Percentiles rank a stretch among this genome's conserved stretches.
phyloP scores from a whole-genome alignment of 371 early-diverging fungal genomes.

The Apophysomyces ossiformis region DNA sequence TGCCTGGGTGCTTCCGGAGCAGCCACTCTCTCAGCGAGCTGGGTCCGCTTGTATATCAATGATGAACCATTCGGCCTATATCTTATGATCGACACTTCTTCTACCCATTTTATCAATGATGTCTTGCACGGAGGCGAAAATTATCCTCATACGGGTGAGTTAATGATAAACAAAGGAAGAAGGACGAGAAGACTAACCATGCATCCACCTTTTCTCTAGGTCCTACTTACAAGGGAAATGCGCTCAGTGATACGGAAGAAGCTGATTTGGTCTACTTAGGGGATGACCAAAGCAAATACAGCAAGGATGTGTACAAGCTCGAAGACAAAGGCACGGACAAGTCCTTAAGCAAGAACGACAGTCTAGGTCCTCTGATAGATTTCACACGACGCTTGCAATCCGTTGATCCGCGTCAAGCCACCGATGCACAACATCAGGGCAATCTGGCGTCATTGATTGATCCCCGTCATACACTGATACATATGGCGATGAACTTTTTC shows the following conservation, averaged over 20 bases:
- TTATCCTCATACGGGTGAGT: slow-evolving; percentile 9
- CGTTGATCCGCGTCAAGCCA: slow-evolving; percentile 25
- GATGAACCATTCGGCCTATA: slow-evolving; percentile 46
- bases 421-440: slow-evolving; percentile 29
- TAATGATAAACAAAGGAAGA: neutral
- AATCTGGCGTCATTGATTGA: slow-evolving; percentile 30
- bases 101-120: slow-evolving; percentile 47
- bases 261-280: slow-evolving; percentile 37
- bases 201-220: slow-evolving; percentile 11
- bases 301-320: slow-evolving; percentile 39
- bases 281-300: slow-evolving; percentile 33
- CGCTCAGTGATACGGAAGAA: slow-evolving; percentile 25
- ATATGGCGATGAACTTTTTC: slow-evolving; percentile 52
- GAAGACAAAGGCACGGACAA: slow-evolving; percentile 30
- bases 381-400: slow-evolving; percentile 22
- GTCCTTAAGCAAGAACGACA: slow-evolving; percentile 17
- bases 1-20: slow-evolving; percentile 52
- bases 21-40: slow-evolving; percentile 48
- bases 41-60: slow-evolving; percentile 53
- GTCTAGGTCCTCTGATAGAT: slow-evolving; percentile 22
- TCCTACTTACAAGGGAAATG: slow-evolving; percentile 37
- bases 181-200: neutral
- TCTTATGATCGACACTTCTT: slow-evolving; percentile 54
- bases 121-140: slow-evolving; percentile 34
- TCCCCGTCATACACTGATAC: slow-evolving; percentile 39